phyloP scores from a whole-genome alignment of 345 rosid genomes.

The Orychophragmus violaceus region DNA sequence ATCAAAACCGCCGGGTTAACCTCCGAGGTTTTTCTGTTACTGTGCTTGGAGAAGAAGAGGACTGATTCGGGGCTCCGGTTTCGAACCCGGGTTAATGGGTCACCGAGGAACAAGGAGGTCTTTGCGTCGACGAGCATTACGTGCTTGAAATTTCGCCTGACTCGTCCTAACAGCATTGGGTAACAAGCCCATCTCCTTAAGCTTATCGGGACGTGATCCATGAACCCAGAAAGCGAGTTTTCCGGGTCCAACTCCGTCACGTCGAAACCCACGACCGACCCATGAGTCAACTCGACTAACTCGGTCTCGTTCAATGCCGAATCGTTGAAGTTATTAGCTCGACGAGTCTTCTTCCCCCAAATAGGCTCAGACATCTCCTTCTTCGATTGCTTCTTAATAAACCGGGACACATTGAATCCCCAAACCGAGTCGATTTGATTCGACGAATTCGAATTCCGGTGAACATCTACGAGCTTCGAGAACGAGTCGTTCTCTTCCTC shows the following conservation, averaged over 20 bases:
- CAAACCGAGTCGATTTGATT: constrained; percentile 28
- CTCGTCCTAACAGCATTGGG: constrained; percentile 79
- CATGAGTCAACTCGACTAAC: constrained; percentile 54
- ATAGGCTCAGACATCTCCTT: constrained; percentile 51
- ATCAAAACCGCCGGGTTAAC: constrained; percentile 55
- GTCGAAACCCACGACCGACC: constrained; percentile 78
- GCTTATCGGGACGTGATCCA: constrained; percentile 63
- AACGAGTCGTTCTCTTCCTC: constrained; percentile 68
- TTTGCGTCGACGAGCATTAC: constrained; percentile 56
- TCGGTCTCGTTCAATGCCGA: constrained; percentile 35
- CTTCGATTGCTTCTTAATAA: constrained; percentile 34
- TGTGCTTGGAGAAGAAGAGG: constrained; percentile 28
- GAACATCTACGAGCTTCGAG: constrained; percentile 38
- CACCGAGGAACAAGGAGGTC: constrained; percentile 43
- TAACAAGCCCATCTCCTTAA: constrained; percentile 85
- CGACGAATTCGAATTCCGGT: constrained; percentile 43
- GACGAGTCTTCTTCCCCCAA: constrained; percentile 67
- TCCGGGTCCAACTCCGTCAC: constrained; percentile 83
- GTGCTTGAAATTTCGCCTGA: constrained; percentile 73
- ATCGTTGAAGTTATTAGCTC: constrained; percentile 31
- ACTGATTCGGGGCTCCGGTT: constrained; percentile 64
- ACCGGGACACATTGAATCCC: constrained; percentile 46
- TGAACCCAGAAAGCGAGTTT: constrained; percentile 72
- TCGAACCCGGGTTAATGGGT: constrained; percentile 65
- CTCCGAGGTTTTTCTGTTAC: constrained; percentile 35